A percentile compares a stretch with the other conserved stretches of the same genome.
These are phyloP conservation scores for Phytophthora vignae DNA, from an alignment of 352 stramenopile genomes.

Conservation along the genomic window DNA sequence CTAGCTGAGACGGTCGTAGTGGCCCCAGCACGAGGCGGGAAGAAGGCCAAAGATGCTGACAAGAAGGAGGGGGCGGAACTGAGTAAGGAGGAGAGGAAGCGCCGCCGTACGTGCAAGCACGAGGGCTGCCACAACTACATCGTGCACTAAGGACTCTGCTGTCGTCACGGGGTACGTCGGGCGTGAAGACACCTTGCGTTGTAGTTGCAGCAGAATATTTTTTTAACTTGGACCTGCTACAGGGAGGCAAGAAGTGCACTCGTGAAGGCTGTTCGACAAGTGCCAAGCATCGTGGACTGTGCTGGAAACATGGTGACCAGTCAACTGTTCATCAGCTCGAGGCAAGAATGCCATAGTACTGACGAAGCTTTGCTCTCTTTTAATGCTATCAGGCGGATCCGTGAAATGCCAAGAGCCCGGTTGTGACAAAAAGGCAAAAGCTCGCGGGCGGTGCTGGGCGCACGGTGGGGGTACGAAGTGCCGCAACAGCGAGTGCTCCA, in stretches of 20 bases:
- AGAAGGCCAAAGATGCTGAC: background rate
- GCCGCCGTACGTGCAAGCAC: constrained; percentile 42
- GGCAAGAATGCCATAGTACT: background rate
- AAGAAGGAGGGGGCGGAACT: constrained; percentile 2
- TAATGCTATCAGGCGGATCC: constrained; percentile 41
- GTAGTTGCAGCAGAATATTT: background rate
- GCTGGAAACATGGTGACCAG: constrained; percentile 21
- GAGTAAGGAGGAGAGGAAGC: constrained; percentile 49
- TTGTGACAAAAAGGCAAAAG: constrained; percentile 56
- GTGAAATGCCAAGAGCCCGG: constrained; percentile 49
- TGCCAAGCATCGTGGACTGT: constrained; percentile 51
- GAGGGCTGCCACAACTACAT: constrained; percentile 61
- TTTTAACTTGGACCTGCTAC: background rate
- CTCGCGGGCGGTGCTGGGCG: constrained; percentile 52
- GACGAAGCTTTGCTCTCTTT: background rate
- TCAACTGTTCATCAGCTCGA: background rate
- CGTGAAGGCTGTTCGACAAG: constrained; percentile 50
- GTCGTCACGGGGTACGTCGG: constrained; percentile 43
- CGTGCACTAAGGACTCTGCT: constrained; percentile 55
- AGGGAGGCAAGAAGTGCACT: constrained; percentile 62
- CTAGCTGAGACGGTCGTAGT: constrained; percentile 7
- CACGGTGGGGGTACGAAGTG: constrained; percentile 57
- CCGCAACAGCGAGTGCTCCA: constrained; percentile 32
- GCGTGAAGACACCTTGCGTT: background rate
- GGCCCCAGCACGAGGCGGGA: background rate